A percentile compares a stretch with the other conserved stretches of the same genome.
Conservation (phyloP, 352 stramenopile genomes). For the Phytophthora macrochlamydospora region DNA sequence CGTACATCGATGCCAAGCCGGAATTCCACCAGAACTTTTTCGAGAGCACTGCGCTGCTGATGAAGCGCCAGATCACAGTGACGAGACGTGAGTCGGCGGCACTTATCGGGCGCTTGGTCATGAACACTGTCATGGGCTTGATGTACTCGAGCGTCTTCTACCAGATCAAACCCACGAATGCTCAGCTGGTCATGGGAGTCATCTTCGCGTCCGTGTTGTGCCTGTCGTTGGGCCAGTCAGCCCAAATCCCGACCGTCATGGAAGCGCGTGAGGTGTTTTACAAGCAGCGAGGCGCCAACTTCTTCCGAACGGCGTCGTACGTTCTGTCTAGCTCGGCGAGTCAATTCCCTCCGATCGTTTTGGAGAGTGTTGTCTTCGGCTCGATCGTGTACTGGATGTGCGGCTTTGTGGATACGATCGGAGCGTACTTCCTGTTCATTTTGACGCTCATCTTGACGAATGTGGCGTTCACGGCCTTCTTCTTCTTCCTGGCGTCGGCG, state of each 20-base stretch:
- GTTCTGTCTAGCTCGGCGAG: conserved; percentile 35
- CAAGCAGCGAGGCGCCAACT: conserved; percentile 68
- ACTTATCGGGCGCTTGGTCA: conserved; percentile 39
- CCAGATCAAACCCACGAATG: conserved; percentile 39
- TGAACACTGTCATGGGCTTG: conserved; percentile 46
- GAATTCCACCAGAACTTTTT: conserved; percentile 45
- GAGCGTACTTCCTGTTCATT: conserved; percentile 66
- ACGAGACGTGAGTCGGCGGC: conserved; percentile 52
- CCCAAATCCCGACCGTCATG: conserved; percentile 76
- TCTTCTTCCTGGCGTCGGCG: conserved; percentile 49
- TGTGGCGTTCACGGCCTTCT: conserved; percentile 41
- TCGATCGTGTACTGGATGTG: conserved; percentile 85
- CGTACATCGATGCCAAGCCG: conserved; percentile 33
- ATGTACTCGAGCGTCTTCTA: conserved; percentile 49
- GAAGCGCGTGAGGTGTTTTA: conserved; percentile 66
- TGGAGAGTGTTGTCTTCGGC: conserved; percentile 79
- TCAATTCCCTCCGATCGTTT: conserved; percentile 40
- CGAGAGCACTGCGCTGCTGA: conserved; percentile 37
- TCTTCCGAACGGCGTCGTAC: conserved; percentile 65
- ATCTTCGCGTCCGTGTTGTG: conserved; percentile 88
- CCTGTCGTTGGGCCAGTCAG: conserved; percentile 67
- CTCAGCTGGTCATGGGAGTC: conserved; percentile 65
- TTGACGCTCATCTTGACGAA: conserved; percentile 51
- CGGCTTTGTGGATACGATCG: conserved; percentile 49
- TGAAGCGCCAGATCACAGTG: conserved; percentile 67